Conservation (phyloP, 2,329 filamentous ascomycete genomes). For the Periconia macrospinosa region DNA sequence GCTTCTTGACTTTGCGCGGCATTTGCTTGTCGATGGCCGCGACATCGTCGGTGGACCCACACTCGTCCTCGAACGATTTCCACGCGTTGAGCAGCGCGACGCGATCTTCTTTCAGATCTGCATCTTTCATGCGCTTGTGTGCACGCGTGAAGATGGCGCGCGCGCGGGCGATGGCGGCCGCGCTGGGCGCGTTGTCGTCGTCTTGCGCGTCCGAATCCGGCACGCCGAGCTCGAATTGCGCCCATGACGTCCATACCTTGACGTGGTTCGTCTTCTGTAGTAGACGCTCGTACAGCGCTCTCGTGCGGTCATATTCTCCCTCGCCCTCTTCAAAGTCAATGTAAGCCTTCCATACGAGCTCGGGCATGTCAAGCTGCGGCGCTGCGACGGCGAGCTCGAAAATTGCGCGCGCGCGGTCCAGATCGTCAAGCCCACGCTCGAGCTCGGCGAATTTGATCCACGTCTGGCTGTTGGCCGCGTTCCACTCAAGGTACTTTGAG, state of each 20-base stretch:
- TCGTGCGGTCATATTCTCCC: slow-evolving; percentile 81
- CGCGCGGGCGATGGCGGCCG: slow-evolving; percentile 80
- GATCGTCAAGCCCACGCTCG: slow-evolving; percentile 86
- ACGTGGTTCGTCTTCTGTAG: slow-evolving; percentile 96
- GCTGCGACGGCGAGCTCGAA: slow-evolving; percentile 89
- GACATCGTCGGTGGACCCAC: slow-evolving; percentile 74
- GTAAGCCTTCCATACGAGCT: slow-evolving; percentile 95
- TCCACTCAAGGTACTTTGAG: slow-evolving; percentile 92
- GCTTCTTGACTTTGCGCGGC: slow-evolving; percentile 90
- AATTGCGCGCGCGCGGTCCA: slow-evolving; percentile 84
- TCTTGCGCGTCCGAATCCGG: slow-evolving; percentile 69
- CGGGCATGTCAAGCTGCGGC: slow-evolving; percentile 89
- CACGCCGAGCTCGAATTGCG: slow-evolving; percentile 96
- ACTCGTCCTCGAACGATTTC: slow-evolving; percentile 86
- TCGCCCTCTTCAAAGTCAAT: slow-evolving; percentile 99
- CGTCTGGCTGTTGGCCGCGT: slow-evolving; percentile 83
- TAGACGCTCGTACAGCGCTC: slow-evolving; percentile 84
- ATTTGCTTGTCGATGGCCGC: slow-evolving; percentile 89
- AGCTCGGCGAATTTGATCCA: slow-evolving; percentile 98
- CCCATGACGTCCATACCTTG: slow-evolving; percentile 99
- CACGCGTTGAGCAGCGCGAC: slow-evolving; percentile 89
- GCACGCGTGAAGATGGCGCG: slow-evolving; percentile 83
- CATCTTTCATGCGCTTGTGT: slow-evolving; percentile 83
- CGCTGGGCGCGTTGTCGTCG: slow-evolving; percentile 68
- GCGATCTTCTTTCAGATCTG: slow-evolving; percentile 89